Evolutionary conservation across 306 rosid genomes (phyloP), one percentile per base, ranked within the genome.

Genomic region (Lithocarpus polystachyus): DNA sequence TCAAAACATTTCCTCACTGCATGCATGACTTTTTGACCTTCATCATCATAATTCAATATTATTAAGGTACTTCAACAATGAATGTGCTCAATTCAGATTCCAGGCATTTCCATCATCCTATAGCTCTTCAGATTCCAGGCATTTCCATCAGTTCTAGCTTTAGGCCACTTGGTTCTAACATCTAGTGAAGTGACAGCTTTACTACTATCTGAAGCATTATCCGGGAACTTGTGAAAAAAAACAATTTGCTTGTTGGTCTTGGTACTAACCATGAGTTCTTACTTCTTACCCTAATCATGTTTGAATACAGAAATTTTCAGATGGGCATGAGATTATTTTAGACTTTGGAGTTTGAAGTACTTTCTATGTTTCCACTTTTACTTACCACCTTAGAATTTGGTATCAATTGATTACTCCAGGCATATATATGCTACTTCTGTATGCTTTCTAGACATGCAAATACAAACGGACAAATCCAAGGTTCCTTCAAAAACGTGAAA

Each of bases 321-420:
- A 33, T 67, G 19, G 51, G 71, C 15, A 19, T 8, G 3, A 33
- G 24, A 33, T 67, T 18, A 67, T 33, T 33, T 33, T 33, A 18
- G 71, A 65, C 0, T 65, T 43, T 65, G 24, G 23, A 65, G n/a
- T 65, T 28, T 19, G 71, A 23, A 60, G 67, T 24, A 22, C 29
- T 29, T 60, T 22, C 67, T 20, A 23, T 23, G 26, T 23, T 60
- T 23, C 33, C 17, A 48, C 15, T 48, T 48, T 2, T 20, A 12
- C 15, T 31, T 67, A 33, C 51, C 26, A 33, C 51, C 51, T 33
- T 19, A 56, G 52, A 24, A 8, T 56, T 60, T 29, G 26, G 74
- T 37, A 60, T 76, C 62, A 13, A 72, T 37, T 18, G 64, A 19
- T 51, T 11, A 68, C 80, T 73, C 68, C n/a, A 70, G 75, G 24